Base-by-base conservation (phyloP, 2,329 filamentous ascomycete species). In the Microthyrium microscopicum region DNA sequence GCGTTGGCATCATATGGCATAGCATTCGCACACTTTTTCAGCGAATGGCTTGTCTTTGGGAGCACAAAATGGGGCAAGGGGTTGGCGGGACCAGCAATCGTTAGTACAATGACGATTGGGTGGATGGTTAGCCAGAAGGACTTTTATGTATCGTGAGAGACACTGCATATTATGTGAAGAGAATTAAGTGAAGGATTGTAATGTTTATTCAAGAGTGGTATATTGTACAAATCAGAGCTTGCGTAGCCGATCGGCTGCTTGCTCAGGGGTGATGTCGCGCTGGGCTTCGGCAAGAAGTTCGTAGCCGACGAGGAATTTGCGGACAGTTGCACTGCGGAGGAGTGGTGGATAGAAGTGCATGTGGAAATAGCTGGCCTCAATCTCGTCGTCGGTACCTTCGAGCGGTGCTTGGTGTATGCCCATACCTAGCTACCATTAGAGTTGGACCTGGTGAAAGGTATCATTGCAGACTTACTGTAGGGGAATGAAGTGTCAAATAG, bases 251-350 rank as follows among this genome's bases (percentile, higher is more conserved):
- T 72, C 73, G 11, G 89, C 79, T 2, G 89, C 89, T 58, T 95
- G 89, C 57, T 98, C 89, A 0, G 89, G 87, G 0, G 89, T 98
- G 47, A 98, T 95, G 52, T 98, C 89, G 38, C 89, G 71, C 57
- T 98, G 89, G n/a, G 89, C 87, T 59, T 98, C 89, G 2, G 81
- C 89, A 71, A 98, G 73, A 58, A 98, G 68, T 58, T 98, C 89
- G 52, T 92, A 95, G 0, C 60, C 62, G 21, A 98, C 89, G 33
- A 95, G 57, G 58, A 95, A 98, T 60, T 98, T 98, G 45, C 81
- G 75, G 29, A 98, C 85, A 0, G 84, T 93, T 3, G 89, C 85
- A 29, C 84, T 93, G 36, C 89, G 74, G 42, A 98, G 64, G 29
- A 98, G 64, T 9, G 89, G 89, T 26, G 89, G 89, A 54, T 94